Percentiles rank a stretch among this genome's conserved stretches.
These are phyloP conservation scores for Selenicereus undatus DNA, from an alignment of 148 eudicot species.

Conservation along the genomic window DNA sequence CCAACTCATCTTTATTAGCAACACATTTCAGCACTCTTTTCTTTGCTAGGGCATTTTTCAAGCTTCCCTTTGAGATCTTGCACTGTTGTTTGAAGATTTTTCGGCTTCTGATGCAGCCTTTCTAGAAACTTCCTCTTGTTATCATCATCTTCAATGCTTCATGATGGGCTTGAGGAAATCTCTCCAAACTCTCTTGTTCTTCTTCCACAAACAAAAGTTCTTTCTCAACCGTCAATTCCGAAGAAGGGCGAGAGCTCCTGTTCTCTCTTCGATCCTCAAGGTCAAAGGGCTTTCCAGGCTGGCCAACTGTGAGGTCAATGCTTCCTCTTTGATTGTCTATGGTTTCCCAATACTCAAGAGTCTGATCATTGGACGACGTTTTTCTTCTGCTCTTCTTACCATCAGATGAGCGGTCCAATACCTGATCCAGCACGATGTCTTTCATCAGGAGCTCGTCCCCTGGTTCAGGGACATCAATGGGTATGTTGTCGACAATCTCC, in stretches of 20 bases:
- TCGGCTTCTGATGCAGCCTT: constrained; percentile 76
- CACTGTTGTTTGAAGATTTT: constrained; percentile 79
- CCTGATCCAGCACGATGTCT: too few species aligned
- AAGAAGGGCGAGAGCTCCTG: constrained; percentile 33
- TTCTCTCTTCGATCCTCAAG: constrained; percentile 37
- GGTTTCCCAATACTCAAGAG: constrained; percentile 69
- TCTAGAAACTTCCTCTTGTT: constrained; percentile 64
- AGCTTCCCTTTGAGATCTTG: too few species aligned
- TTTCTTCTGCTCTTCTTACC: constrained; percentile 41
- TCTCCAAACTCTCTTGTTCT: constrained; percentile 46
- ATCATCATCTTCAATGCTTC: constrained; percentile 33
- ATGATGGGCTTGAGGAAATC: constrained; percentile 37
- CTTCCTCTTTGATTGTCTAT: neutral
- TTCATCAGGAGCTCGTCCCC: too few species aligned
- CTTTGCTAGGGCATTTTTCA: constrained; percentile 37
- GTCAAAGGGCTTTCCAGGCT: constrained; percentile 20
- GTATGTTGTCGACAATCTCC: too few species aligned
- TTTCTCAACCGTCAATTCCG: constrained; percentile 47
- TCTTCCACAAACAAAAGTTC: constrained; percentile 48
- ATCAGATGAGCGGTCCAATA: constrained; percentile 54
- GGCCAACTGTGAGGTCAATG: neutral
- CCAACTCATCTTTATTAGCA: constrained; percentile 56
- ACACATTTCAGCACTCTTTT: constrained; percentile 50
- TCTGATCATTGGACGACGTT: constrained; percentile 38
- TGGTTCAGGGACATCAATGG: too few species aligned